These are phyloP conservation scores for Beauveria medogensis DNA, from an alignment of 2,329 filamentous ascomycete species.

Conservation along the genomic window DNA sequence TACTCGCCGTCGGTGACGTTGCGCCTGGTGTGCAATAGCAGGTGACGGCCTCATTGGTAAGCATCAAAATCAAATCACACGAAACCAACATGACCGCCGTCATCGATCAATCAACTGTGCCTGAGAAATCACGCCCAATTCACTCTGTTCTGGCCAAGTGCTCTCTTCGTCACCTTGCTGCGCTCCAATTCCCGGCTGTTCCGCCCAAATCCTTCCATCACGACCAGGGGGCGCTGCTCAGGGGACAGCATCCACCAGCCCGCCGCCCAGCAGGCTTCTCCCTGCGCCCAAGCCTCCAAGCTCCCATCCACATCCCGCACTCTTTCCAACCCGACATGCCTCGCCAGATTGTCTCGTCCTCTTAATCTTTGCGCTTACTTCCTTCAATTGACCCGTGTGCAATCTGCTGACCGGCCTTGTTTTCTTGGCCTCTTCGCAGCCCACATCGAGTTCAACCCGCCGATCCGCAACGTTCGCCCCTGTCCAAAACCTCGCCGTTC, in stretches of 20 bases:
- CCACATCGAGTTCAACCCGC: background rate
- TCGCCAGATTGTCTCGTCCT: background rate
- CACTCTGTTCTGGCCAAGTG: background rate
- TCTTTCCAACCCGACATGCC: background rate
- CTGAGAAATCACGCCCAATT: background rate
- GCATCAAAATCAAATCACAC: background rate
- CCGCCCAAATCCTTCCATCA: constrained; percentile 2
- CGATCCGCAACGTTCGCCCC: background rate
- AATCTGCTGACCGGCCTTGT: background rate
- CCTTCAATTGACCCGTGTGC: background rate
- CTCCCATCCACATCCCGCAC: background rate
- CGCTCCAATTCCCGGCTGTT: constrained; percentile 1
- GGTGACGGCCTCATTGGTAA: background rate
- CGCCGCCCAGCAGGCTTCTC: background rate
- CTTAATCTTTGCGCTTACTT: background rate
- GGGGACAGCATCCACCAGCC: background rate
- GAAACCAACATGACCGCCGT: background rate
- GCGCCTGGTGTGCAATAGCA: too few relatives aligned
- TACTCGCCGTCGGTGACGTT: too few relatives aligned
- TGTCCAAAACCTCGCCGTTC: background rate
- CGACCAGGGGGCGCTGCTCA: constrained; percentile 1
- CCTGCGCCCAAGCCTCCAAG: background rate
- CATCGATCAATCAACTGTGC: background rate
- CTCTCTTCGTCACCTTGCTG: background rate
- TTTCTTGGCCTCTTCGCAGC: background rate